Evolutionary conservation across 73 alveolate genomes (phyloP).

Genomic region (Uronychia setigera): DNA sequence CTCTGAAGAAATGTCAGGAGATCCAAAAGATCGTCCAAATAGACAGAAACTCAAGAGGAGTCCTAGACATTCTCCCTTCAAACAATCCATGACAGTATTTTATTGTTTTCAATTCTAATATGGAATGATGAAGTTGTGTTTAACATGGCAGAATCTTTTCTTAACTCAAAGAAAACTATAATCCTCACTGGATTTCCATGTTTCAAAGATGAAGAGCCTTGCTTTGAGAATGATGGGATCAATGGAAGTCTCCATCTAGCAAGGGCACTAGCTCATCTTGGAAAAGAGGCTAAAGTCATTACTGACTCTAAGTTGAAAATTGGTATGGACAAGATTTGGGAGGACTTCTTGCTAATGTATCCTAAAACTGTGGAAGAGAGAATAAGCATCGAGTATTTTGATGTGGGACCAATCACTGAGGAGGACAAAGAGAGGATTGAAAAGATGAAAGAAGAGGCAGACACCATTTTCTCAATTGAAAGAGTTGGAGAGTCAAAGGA

Average conservation of each 20-base stretch:
- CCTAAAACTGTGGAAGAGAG: not conserved
- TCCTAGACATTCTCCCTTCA: too few species aligned
- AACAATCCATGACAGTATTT: too few species aligned
- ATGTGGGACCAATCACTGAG: not conserved
- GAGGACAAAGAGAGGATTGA: not conserved
- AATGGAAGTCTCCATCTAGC: conserved; percentile 54
- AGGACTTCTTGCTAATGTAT: not conserved
- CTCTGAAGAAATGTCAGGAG: too few species aligned
- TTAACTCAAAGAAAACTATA: too few species aligned
- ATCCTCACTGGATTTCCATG: conserved; percentile 64
- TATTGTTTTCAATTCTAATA: too few species aligned
- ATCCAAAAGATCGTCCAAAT: too few species aligned
- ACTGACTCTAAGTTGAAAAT: conserved; percentile 19
- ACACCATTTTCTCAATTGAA: conserved; percentile 50
- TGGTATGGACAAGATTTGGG: not conserved
- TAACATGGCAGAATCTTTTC: too few species aligned
- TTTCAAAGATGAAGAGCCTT: conserved; percentile 26
- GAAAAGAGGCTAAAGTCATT: conserved; percentile 19
- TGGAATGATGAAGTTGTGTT: too few species aligned
- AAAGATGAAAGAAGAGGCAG: conserved; percentile 3
- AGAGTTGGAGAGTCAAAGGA: conserved; percentile 35
- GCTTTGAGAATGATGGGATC: conserved; percentile 58
- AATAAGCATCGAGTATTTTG: not conserved
- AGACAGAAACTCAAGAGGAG: too few species aligned
- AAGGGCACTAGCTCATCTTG: conserved; percentile 17